These are phyloP conservation scores for Saccharomycopsis guyanensis DNA, from an alignment of 805 yeast species.

Conservation along the genomic window DNA sequence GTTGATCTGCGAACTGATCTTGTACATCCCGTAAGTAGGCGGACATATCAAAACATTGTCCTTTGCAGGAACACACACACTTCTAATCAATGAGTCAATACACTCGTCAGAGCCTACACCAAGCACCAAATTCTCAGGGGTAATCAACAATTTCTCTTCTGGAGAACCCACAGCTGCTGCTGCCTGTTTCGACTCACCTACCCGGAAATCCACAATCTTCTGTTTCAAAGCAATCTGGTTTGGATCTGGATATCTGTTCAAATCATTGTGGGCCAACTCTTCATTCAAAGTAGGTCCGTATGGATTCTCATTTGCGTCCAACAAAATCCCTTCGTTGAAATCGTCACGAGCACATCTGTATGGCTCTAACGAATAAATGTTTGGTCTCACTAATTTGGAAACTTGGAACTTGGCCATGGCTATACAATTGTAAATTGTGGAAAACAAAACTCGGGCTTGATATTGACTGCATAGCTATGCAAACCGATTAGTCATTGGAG, in stretches of 20 bases:
- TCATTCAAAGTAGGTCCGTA: constrained; percentile 60
- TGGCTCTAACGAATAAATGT: constrained; percentile 75
- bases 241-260: constrained; percentile 95
- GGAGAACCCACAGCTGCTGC: constrained; percentile 22
- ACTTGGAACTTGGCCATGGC: constrained; percentile 15
- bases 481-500: neutral
- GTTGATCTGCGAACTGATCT: constrained; percentile 83
- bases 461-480: too few relatives aligned
- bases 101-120: constrained; percentile 98
- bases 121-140: constrained; percentile 68
- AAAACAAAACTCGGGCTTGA: too few relatives aligned
- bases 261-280: constrained; percentile 43
- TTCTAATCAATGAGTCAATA: constrained; percentile 81
- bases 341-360: constrained; percentile 97
- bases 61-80: constrained; percentile 71
- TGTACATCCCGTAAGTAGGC: constrained; percentile 97
- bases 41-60: constrained; percentile 84
- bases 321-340: constrained; percentile 74
- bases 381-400: constrained; percentile 65
- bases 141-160: constrained; percentile 28
- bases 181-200: constrained; percentile 32
- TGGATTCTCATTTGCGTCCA: constrained; percentile 96
- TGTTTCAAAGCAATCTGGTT: constrained; percentile 76
- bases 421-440: too few relatives aligned
- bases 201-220: constrained; percentile 65